Base-by-base conservation (phyloP, 768 basidiomycete species). In the Candolleomyces aberdarensis region DNA sequence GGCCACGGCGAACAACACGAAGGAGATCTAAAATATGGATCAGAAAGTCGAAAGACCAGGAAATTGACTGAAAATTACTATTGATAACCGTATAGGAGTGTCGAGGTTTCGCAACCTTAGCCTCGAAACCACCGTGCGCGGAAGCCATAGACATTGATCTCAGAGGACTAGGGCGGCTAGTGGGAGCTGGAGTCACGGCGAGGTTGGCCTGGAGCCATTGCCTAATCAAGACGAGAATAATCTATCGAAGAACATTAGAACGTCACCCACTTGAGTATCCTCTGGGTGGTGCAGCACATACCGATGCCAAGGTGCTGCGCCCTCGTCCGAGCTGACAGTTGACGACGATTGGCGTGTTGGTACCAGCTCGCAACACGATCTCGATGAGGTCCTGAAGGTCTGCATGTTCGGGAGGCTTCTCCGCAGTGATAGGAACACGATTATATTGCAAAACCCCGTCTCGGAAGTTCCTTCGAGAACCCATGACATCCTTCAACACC, bases 261-360 rank as follows among this genome's bases (percentile, higher is more conserved):
- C 11, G 41, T 20, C 44, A 17, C 1, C 44, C 14, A 20, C 44
- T 17, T 17, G 13, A 17, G 44, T 5, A 5, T 5, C 11, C n/a
- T 13, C 41, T 26, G 2, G 44, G 19, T 46, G 44, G 44, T 46
- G 44, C 19, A 31, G 14, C 13, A 70, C 87, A 64, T 58, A 91
- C 92, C 17, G 95, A 91, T n/a, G 94, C 88, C 53, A 94, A 75
- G 0, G 96, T 96, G 62, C 94, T 96, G 66, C 97, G 81, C 10
- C 96, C 96, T 32, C 94, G 82, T 4, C 94, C 96, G 14, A 99
- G 84, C 69, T 99, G 97, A 67, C 96, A 97, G 69, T 98, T 99
- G 40, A 99, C 83, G 17, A 99, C 88, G 60, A 98, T 90, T 0
- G 91, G 91, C 0, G 90, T 89, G 43, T 84, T 81, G 20, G 83